phyloP scores from a whole-genome alignment of 2,329 filamentous ascomycete species.

The Xylaria sp. region DNA sequence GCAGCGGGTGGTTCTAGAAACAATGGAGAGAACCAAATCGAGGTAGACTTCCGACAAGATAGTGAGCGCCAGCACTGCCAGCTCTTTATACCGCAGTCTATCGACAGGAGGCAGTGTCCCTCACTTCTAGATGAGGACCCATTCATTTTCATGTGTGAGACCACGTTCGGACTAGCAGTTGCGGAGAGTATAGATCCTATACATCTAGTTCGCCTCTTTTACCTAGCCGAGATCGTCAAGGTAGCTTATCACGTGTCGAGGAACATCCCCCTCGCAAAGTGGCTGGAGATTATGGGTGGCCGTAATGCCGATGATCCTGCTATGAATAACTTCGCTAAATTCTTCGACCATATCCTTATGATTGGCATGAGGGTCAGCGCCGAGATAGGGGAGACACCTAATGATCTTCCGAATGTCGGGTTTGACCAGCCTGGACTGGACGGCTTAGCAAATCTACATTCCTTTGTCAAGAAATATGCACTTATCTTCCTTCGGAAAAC shows the following conservation, averaged over 20 bases:
- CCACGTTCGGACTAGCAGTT: constrained; percentile 75
- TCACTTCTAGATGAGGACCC: constrained; percentile 76
- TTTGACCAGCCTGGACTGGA: constrained; percentile 68
- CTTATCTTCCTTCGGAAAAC: constrained; percentile 90
- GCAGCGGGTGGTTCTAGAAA: constrained; percentile 77
- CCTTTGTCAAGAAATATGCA: constrained; percentile 81
- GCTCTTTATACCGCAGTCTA: constrained; percentile 73
- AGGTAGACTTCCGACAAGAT: constrained; percentile 73
- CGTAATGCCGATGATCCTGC: constrained; percentile 58
- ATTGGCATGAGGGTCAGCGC: constrained; percentile 57
- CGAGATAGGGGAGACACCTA: constrained; percentile 48
- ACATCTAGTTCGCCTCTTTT: constrained; percentile 86
- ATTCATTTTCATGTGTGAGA: constrained; percentile 85
- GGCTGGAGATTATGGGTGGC: constrained; percentile 59
- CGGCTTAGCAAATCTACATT: constrained; percentile 65
- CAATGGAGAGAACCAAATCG: constrained; percentile 68
- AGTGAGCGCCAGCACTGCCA: constrained; percentile 79
- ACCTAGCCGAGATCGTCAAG: constrained; percentile 90
- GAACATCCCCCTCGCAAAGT: constrained; percentile 63
- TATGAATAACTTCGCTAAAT: constrained; percentile 66
- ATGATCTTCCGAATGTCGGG: constrained; percentile 56
- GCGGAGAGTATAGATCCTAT: constrained; percentile 78
- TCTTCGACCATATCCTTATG: constrained; percentile 62
- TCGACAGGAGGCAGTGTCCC: constrained; percentile 57
- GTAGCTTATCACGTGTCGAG: constrained; percentile 71